Evolutionary conservation across 176 grass and related monocot species (phyloP), one percentile per base, ranked within the genome.

Genomic region (Dactylis glomerata): DNA sequence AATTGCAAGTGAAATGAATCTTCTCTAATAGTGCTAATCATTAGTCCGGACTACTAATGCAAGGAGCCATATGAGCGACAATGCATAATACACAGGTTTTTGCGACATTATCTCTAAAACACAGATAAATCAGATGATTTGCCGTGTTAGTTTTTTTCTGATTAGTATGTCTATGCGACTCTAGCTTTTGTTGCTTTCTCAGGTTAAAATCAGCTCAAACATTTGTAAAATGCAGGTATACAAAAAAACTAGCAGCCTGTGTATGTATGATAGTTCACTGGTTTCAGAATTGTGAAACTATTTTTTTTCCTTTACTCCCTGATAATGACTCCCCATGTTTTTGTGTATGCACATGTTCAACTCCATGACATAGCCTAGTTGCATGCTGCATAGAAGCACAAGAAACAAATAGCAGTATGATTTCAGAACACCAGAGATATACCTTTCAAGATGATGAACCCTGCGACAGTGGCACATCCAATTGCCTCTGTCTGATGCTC

Each of bases 361-460:
- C 52, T 24, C 38, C 13, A 79, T 66, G 13, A 17, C 27, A 55
- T 80, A 80, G 15, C 7, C 30, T 78, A 46, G 45, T 8, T n/a
- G 17, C 17, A 52, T 47, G 42, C 67, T 72, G n/a, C 63, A 72
- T 24, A 37, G 17, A 81, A 55, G 59, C 3, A 40, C 67, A 73
- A 56, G 70, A 89, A 72, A 72, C 26, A 42, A 56, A 64, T 54
- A 63, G 14, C 19, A 73, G 16, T 63, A 74, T 52, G 44, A 14
- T 90, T 83, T 61, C 28, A 44, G 28, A 59, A 46, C 34, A 85
- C 20, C 62, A 70, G 37, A 55, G 73, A 77, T 30, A 63, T 90
- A 98, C 96, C 96, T 95, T 78, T 87, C 57, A 95, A 77, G 45
- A 95, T 76, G 76, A 98, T 84, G 56, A 93, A 83, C 76, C 87